phyloP scores from a whole-genome alignment of 2,329 filamentous ascomycete genomes.

The Claviceps africana region DNA sequence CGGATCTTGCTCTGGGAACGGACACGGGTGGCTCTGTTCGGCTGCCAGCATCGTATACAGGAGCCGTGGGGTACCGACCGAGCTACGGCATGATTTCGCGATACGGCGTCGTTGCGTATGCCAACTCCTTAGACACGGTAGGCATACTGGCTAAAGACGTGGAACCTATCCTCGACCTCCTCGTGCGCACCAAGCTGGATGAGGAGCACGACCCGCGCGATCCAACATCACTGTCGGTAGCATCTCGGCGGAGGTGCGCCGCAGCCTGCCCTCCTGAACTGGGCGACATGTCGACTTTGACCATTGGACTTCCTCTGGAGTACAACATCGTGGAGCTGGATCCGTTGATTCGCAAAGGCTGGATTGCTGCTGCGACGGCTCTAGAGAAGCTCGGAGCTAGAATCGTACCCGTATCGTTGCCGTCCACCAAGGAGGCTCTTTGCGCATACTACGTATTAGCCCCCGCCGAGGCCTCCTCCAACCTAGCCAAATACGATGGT shows the following conservation, averaged over 20 bases:
- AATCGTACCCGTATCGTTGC: conserved; percentile 65
- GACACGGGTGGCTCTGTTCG: conserved; percentile 87
- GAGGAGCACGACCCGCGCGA: conserved; percentile 51
- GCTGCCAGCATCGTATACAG: conserved; percentile 76
- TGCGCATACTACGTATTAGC: conserved; percentile 93
- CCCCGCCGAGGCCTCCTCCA: conserved; percentile 87
- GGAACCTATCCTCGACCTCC: conserved; percentile 33
- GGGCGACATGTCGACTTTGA: conserved; percentile 21
- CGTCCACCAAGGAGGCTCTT: conserved; percentile 70
- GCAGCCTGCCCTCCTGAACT: conserved; percentile 13
- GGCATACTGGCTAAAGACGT: conserved; percentile 54
- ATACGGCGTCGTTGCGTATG: conserved; percentile 79
- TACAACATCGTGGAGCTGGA: conserved; percentile 82
- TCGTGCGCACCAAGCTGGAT: conserved; percentile 35
- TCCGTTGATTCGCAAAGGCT: conserved; percentile 52
- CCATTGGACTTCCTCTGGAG: conserved; percentile 50
- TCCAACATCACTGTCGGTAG: conserved; percentile 53
- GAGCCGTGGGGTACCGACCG: conserved; percentile 75
- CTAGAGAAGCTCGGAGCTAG: conserved; percentile 54
- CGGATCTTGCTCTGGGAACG: conserved; percentile 62
- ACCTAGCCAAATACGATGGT: conserved; percentile 92
- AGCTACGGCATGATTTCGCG: conserved; percentile 79
- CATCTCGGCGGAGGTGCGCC: conserved; percentile 38
- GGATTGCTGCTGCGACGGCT: conserved; percentile 45
- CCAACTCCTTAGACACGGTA: conserved; percentile 84